Conservation (phyloP, 148 eudicot genomes). For the Persicaria tinctoria region DNA sequence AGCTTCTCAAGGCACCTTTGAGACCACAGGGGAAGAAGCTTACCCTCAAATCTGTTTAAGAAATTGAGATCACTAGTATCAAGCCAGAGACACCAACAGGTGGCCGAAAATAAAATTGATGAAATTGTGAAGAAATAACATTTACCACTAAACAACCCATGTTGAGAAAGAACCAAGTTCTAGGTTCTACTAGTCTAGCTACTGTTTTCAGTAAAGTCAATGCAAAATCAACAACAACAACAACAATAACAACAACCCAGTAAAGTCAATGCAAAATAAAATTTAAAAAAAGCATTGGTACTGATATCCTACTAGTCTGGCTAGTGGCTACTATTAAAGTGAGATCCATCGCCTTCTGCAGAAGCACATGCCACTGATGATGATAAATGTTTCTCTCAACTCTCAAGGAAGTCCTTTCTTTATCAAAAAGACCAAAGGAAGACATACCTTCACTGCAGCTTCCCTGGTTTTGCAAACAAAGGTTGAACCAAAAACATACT, state of each 20-base stretch:
- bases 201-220: neutral
- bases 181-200: neutral
- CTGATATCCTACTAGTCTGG: neutral
- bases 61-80: neutral
- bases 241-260: neutral
- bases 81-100: too few relatives aligned
- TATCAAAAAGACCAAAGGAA: slow-evolving; percentile 6
- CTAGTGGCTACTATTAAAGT: neutral
- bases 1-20: neutral
- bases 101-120: too few relatives aligned
- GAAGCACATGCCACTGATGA: neutral
- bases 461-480: slow-evolving; percentile 91
- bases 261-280: neutral
- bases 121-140: neutral
- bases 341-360: neutral
- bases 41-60: neutral
- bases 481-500: slow-evolving; percentile 91
- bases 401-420: neutral
- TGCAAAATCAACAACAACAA: too few relatives aligned
- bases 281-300: too few relatives aligned
- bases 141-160: neutral
- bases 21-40: neutral
- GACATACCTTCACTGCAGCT: slow-evolving; percentile 77
- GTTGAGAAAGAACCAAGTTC: neutral
- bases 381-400: neutral